Conservation (phyloP, 805 yeast species). For the Candida awuae region DNA sequence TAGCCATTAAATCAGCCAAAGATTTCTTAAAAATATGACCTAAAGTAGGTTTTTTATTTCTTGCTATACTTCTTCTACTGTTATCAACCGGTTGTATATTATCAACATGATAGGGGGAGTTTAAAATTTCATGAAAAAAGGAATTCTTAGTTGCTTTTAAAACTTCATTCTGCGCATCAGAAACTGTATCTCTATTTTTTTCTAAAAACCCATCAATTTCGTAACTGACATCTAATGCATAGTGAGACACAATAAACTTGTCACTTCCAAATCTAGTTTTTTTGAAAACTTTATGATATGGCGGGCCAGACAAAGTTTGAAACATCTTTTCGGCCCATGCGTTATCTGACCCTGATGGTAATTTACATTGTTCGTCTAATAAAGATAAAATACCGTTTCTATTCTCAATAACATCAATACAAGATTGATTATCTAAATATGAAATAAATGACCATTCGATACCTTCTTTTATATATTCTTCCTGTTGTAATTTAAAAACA, state of each 20-base stretch:
- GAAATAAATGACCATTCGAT: slow-evolving; percentile 97
- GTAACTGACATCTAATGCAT: slow-evolving; percentile 89
- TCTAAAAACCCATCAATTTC: slow-evolving; percentile 92
- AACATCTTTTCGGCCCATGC: slow-evolving; percentile 89
- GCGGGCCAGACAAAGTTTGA: slow-evolving; percentile 71
- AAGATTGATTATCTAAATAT: slow-evolving; percentile 93
- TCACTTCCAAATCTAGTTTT: slow-evolving; percentile 92
- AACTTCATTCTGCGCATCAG: slow-evolving; percentile 87
- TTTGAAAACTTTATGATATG: slow-evolving; percentile 72
- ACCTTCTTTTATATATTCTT: slow-evolving; percentile 83
- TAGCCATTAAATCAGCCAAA: slow-evolving; percentile 82
- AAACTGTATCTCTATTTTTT: slow-evolving; percentile 93
- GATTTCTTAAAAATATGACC: slow-evolving; percentile 92
- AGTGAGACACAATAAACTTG: slow-evolving; percentile 83
- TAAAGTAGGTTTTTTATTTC: slow-evolving; percentile 74
- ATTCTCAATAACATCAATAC: slow-evolving; percentile 84
- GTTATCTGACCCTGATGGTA: slow-evolving; percentile 89
- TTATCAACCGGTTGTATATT: slow-evolving; percentile 19
- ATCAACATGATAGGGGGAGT: slow-evolving; percentile 45
- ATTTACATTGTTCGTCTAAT: slow-evolving; percentile 89
- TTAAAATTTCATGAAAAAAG: slow-evolving; percentile 58
- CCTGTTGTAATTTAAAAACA: slow-evolving; percentile 94
- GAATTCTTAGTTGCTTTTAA: slow-evolving; percentile 61
- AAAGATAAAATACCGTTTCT: slow-evolving; percentile 79
- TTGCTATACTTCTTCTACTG: slow-evolving; percentile 14